A percentile compares a stretch with the other conserved stretches of the same genome.
These are phyloP conservation scores for Amanita subjunquillea DNA, from an alignment of 768 basidiomycete species.

Conservation along the genomic window DNA sequence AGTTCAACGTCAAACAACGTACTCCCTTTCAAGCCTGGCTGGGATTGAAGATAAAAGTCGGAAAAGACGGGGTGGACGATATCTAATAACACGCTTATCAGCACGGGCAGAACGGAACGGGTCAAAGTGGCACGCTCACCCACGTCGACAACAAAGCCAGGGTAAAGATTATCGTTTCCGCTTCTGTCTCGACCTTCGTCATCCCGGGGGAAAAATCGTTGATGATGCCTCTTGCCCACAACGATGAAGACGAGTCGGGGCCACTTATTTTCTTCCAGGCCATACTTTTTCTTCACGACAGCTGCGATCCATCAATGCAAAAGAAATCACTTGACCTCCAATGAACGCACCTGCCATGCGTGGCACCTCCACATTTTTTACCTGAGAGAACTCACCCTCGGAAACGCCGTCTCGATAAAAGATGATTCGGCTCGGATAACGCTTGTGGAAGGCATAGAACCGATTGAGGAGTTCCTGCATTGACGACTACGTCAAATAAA, in stretches of 20 bases:
- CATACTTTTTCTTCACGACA: background rate
- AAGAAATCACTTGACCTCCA: background rate
- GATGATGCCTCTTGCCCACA: constrained; percentile 55
- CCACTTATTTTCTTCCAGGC: constrained; percentile 6
- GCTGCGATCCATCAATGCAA: background rate
- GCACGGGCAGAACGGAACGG: background rate
- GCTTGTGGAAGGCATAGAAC: constrained; percentile 8
- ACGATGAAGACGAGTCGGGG: constrained; percentile 45
- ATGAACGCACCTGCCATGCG: constrained; percentile 28
- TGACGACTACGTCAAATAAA: too few relatives aligned
- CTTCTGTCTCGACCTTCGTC: constrained; percentile 19
- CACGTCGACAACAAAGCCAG: constrained; percentile 35
- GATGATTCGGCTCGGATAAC: constrained; percentile 20
- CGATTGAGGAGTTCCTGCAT: constrained; percentile 11
- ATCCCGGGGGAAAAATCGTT: constrained; percentile 34
- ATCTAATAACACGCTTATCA: constrained; percentile 5
- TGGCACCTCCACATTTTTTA: constrained; percentile 32
- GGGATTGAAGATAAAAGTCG: constrained; percentile 50
- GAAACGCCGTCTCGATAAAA: constrained; percentile 41
- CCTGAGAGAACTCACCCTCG: constrained; percentile 28
- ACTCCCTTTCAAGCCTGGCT: constrained; percentile 47
- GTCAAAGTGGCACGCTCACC: constrained; percentile 8
- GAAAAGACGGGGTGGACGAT: constrained; percentile 34
- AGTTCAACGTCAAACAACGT: constrained; percentile 9
- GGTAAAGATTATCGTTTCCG: constrained; percentile 37